Percentiles rank a stretch among this genome's conserved stretches.
These are phyloP conservation scores for Wickerhamomyces strasburgensis DNA, from an alignment of 805 yeast species.

Conservation along the genomic window DNA sequence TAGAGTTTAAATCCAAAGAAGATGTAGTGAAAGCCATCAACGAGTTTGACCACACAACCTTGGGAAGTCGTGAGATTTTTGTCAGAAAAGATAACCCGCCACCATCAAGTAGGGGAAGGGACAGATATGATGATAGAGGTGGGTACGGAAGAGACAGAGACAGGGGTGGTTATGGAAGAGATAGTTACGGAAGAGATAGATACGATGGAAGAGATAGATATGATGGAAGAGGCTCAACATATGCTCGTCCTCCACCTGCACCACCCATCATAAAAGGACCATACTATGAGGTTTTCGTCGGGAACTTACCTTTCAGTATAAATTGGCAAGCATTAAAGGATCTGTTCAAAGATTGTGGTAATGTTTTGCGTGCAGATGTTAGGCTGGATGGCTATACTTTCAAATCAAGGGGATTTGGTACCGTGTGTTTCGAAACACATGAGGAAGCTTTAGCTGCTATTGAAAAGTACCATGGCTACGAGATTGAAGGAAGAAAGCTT, in stretches of 20 bases:
- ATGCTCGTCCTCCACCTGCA: constrained; percentile 19
- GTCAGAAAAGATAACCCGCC: constrained; percentile 92
- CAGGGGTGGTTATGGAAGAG: constrained; percentile 10
- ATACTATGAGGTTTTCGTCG: constrained; percentile 60
- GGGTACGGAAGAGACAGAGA: constrained; percentile 5
- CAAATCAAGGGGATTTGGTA: constrained; percentile 82
- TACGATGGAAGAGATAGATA: constrained; percentile 17
- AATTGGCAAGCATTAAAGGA: constrained; percentile 86
- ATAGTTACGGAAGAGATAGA: constrained; percentile 13
- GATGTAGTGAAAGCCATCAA: constrained; percentile 70
- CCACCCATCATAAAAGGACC: constrained; percentile 16
- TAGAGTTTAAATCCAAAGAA: constrained; percentile 63
- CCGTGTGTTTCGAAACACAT: constrained; percentile 60
- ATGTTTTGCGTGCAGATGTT: constrained; percentile 78
- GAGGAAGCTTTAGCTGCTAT: constrained; percentile 74
- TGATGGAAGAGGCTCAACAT: constrained; percentile 16
- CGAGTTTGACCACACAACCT: constrained; percentile 57
- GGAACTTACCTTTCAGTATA: constrained; percentile 76
- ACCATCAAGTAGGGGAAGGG: constrained; percentile 34
- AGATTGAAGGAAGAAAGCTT: constrained; percentile 67
- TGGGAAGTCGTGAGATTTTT: constrained; percentile 73
- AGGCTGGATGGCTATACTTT: constrained; percentile 55
- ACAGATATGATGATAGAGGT: constrained; percentile 9
- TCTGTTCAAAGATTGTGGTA: constrained; percentile 72
- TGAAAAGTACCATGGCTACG: constrained; percentile 60